These are phyloP conservation scores for Spathaspora arborariae DNA, from an alignment of 805 yeast genomes.

Conservation along the genomic window DNA sequence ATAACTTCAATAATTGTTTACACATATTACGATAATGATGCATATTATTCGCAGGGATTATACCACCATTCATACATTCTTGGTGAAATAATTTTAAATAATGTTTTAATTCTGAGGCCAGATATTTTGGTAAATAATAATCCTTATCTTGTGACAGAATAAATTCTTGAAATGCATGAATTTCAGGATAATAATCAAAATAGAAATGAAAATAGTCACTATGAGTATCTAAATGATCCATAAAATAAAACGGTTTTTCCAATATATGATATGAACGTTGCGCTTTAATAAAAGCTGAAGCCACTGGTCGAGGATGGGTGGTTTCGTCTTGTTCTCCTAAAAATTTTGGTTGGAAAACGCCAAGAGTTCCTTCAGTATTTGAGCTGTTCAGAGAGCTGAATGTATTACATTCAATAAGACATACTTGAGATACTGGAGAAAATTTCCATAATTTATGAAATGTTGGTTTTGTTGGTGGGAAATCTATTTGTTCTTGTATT, in stretches of 20 bases:
- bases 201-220: background rate
- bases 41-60: background rate
- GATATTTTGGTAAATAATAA: background rate
- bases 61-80: background rate
- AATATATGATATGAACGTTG: background rate
- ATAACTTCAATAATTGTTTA: background rate
- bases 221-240: background rate
- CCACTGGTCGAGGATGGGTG: background rate
- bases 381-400: background rate
- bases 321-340: background rate
- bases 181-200: background rate
- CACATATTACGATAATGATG: background rate
- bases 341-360: background rate
- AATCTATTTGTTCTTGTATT: background rate
- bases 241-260: constrained; percentile 1
- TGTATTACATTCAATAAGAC: background rate
- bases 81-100: constrained; percentile 1
- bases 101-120: background rate
- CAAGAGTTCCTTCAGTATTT: background rate
- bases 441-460: background rate
- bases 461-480: background rate
- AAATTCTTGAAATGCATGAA: background rate
- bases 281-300: background rate
- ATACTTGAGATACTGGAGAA: background rate
- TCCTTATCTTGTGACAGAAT: background rate